Base-by-base conservation (phyloP, 345 rosid genomes). In the Gossypium longicalyx region DNA sequence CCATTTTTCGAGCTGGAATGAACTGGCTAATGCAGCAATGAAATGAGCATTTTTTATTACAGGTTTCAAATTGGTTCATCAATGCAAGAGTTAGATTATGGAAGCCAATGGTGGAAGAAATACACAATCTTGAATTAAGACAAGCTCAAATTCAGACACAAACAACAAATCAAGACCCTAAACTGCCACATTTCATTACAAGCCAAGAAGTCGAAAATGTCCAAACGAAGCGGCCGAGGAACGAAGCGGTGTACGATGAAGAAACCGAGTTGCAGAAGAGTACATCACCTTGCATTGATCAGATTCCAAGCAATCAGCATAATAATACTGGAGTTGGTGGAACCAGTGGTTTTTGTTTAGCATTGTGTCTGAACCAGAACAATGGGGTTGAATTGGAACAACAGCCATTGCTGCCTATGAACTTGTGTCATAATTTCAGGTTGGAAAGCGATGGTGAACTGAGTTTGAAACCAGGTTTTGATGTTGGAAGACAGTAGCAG, bases 41-140 rank as follows among this genome's bases (percentile, higher is more conserved):
- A 48, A 68, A 68, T 70, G 48, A n/a, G 22, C 56, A 29, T 60
- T n/a, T 54, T 1, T 77, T 52, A 1, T 59, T 51, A 8, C 80
- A 84, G 85, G 87, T 84, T 67, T 82, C 87, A 1, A 84, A 84
- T 34, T 82, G 87, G 87, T 84, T 84, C 67, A 82, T 84, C 49
- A 84, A 84, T 76, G 87, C 87, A 20, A 75, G 87, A 65, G 87
- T 84, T 12, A 77, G 87, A 69, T 52, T 84, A 16, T 84, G 87
- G 87, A 84, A 80, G 82, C 87, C 87, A 27, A 82, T 82, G 87
- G 85, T 82, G 68, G 87, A 84, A 76, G 87, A 84, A 44, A 78
- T 82, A 41, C 85, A 84, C 70, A 76, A 17, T 76, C 78, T 84
- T 72, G 87, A 82, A 67, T 65, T 62, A 17, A 71, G 64, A 75